These are phyloP conservation scores for Acanthamoeba quina DNA, from an alignment of 208 protist genomes.

Conservation along the genomic window DNA sequence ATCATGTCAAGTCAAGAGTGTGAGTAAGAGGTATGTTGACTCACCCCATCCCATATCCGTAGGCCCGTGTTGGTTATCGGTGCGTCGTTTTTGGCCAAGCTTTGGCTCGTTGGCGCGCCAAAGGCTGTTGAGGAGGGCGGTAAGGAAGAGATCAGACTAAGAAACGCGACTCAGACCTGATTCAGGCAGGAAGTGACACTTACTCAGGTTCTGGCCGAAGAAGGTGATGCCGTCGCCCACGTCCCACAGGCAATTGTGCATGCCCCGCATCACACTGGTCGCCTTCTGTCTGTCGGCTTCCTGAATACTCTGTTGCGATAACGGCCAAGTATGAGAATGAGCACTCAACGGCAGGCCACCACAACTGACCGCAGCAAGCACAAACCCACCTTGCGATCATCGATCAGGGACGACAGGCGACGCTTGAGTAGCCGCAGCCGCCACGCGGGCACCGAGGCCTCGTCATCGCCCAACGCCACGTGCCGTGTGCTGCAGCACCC, in stretches of 20 bases:
- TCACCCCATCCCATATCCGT: slow-evolving; percentile 28
- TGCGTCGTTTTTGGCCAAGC: not conserved
- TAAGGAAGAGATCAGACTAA: not conserved
- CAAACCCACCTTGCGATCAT: not conserved
- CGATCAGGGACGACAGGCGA: not conserved
- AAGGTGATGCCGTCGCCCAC: slow-evolving; percentile 34
- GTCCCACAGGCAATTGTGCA: slow-evolving; percentile 13
- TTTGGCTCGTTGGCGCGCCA: not conserved
- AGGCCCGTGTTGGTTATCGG: slow-evolving; percentile 31
- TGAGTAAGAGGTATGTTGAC: not conserved
- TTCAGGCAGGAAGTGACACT: not conserved
- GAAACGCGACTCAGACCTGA: not conserved
- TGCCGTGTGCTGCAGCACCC: slow-evolving; percentile 3
- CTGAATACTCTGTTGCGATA: not conserved
- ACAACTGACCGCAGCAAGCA: not conserved
- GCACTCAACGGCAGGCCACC: not conserved
- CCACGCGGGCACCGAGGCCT: not conserved
- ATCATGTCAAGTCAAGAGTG: not conserved
- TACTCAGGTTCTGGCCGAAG: not conserved
- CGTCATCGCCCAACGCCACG: not conserved
- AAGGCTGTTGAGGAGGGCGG: not conserved
- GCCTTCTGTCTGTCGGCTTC: slow-evolving; percentile 6
- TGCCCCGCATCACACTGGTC: not conserved
- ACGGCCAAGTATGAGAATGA: not conserved
- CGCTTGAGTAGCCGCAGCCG: not conserved